These are phyloP conservation scores for Saturnispora quitensis DNA, from an alignment of 805 yeast species.

Conservation along the genomic window DNA sequence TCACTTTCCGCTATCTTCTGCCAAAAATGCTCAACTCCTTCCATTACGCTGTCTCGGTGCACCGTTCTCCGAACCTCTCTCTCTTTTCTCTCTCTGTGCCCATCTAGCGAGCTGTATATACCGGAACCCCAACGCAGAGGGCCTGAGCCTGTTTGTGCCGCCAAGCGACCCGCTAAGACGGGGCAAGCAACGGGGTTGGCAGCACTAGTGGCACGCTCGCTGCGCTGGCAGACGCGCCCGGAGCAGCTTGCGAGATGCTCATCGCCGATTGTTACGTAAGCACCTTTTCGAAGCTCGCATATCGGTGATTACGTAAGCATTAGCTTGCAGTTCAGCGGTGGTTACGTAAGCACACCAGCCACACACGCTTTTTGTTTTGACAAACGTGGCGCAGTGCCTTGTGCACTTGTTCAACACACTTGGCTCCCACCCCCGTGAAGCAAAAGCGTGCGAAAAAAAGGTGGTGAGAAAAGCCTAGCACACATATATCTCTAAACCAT, in stretches of 20 bases:
- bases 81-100: background rate
- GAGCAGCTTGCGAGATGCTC: background rate
- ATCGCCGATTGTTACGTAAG: too few species aligned
- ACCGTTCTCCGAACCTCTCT: background rate
- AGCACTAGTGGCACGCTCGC: background rate
- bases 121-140: background rate
- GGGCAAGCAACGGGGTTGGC: background rate
- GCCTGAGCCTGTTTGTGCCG: background rate
- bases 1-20: background rate
- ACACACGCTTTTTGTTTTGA: too few species aligned
- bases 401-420: too few species aligned
- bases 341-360: too few species aligned
- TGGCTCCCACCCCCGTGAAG: too few species aligned
- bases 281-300: too few species aligned
- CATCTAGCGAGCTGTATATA: background rate
- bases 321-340: too few species aligned
- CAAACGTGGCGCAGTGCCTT: too few species aligned
- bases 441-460: too few species aligned
- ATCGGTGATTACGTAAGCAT: too few species aligned
- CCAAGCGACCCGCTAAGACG: background rate
- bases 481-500: too few species aligned
- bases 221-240: background rate
- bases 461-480: too few species aligned
- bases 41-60: background rate
- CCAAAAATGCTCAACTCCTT: background rate